These are phyloP conservation scores for Ustanciosporium gigantosporum DNA, from an alignment of 1,284 basidiomycete genomes.

Conservation along the genomic window DNA sequence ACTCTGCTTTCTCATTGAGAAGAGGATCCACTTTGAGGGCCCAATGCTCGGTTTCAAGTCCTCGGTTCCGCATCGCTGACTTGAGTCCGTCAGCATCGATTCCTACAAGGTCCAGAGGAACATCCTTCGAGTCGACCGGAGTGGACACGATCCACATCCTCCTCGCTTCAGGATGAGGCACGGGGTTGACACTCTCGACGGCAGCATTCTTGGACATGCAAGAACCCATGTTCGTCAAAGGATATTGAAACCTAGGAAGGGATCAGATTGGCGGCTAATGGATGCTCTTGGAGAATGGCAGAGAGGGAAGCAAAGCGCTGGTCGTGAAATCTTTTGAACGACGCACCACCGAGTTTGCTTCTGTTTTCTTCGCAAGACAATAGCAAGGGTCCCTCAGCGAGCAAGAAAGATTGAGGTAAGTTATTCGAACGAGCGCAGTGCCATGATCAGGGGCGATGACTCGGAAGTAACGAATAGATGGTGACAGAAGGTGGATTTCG, in stretches of 20 bases:
- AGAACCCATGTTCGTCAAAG: slow-evolving; percentile 26
- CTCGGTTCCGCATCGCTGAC: slow-evolving; percentile 34
- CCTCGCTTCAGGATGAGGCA: slow-evolving; percentile 25
- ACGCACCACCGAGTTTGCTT: too few species aligned
- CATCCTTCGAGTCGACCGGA: slow-evolving; percentile 11
- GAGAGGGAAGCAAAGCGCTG: too few species aligned
- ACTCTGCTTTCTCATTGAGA: slow-evolving; percentile 1
- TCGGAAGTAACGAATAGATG: too few species aligned
- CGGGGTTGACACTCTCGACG: slow-evolving; percentile 6
- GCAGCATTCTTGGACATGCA: slow-evolving; percentile 39
- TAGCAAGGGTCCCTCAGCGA: too few species aligned
- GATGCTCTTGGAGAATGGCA: too few species aligned
- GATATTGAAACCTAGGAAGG: neutral
- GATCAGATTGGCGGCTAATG: neutral
- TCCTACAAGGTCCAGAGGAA: slow-evolving; percentile 28
- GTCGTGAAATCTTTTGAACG: too few species aligned
- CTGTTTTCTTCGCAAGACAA: too few species aligned
- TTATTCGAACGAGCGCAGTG: too few species aligned
- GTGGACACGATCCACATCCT: slow-evolving; percentile 29
- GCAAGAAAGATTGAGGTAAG: too few species aligned
- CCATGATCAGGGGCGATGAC: too few species aligned
- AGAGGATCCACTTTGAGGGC: slow-evolving; percentile 30
- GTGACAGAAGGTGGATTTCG: too few species aligned
- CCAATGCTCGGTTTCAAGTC: slow-evolving; percentile 40
- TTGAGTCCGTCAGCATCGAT: slow-evolving; percentile 31